Percentiles rank a stretch among this genome's conserved stretches.
Conservation (phyloP, 495 filamentous ascomycete genomes). For the Trichodelitschia bisporula region DNA sequence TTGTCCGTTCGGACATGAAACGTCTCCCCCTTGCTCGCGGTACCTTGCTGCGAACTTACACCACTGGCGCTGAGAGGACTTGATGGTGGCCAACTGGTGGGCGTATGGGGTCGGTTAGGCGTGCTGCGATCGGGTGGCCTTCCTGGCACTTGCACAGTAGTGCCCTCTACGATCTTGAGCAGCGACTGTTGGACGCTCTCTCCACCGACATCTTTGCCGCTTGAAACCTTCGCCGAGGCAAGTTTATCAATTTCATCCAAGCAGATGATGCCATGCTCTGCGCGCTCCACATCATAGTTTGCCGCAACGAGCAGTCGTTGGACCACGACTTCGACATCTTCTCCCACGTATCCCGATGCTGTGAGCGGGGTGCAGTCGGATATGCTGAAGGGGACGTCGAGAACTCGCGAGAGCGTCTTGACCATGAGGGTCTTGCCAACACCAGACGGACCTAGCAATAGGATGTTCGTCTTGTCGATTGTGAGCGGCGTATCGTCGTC, state of each 20-base stretch:
- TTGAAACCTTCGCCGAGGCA: conserved; percentile 39
- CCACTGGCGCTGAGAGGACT: too few species aligned
- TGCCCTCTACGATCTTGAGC: conserved; percentile 88
- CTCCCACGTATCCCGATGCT: conserved; percentile 90
- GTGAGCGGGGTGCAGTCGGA: conserved; percentile 95
- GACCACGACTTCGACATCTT: conserved; percentile 83
- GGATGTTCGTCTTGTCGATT: conserved; percentile 89
- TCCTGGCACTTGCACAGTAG: conserved; percentile 46
- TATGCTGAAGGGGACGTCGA: conserved; percentile 91
- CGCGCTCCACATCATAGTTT: conserved; percentile 65
- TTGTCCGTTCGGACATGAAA: conserved; percentile 86
- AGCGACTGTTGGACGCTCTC: conserved; percentile 93
- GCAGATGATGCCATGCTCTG: conserved; percentile 82
- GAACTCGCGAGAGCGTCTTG: conserved; percentile 48
- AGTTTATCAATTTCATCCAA: conserved; percentile 97
- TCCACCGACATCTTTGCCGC: conserved; percentile 67
- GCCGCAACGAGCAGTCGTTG: conserved; percentile 73
- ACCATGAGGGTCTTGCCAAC: conserved; percentile 94
- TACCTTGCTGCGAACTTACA: background rate
- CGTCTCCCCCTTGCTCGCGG: conserved; percentile 30
- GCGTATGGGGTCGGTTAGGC: conserved; percentile 18
- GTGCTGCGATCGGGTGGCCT: conserved; percentile 2
- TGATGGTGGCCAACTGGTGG: too few species aligned
- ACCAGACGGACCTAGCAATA: conserved; percentile 78
- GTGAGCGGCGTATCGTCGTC: conserved; percentile 32